Percentiles rank a stretch among this genome's conserved stretches.
Conservation (phyloP, 768 basidiomycete species). For the Boletus coccyginus region DNA sequence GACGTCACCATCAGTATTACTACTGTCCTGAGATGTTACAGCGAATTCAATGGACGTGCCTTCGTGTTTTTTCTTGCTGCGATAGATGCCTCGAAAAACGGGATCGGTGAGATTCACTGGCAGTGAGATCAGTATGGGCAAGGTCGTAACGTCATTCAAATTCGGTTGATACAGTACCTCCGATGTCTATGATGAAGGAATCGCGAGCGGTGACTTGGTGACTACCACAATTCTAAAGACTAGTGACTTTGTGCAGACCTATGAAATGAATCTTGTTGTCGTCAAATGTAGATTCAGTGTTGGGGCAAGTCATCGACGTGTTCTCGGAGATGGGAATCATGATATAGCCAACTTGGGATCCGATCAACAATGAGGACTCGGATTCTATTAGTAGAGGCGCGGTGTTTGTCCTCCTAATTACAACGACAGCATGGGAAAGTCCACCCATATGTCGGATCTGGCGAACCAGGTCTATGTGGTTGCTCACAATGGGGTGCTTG, state of each 20-base stretch:
- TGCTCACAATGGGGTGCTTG: no score
- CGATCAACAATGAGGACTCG: no score
- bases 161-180: constrained; percentile 26
- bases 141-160: not conserved
- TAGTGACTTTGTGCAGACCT: constrained; percentile 21
- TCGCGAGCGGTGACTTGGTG: not conserved
- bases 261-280: constrained; percentile 31
- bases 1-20: not conserved
- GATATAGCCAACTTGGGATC: no score
- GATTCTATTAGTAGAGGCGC: not conserved
- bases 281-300: not conserved
- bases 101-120: constrained; percentile 57
- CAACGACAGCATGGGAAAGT: no score
- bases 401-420: no score
- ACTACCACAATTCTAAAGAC: not conserved
- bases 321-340: not conserved
- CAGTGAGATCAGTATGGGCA: not conserved
- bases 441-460: no score
- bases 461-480: no score
- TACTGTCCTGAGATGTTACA: not conserved
- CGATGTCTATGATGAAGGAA: constrained; percentile 34
- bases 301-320: constrained; percentile 2
- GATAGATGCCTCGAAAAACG: constrained; percentile 52
- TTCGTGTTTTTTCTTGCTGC: constrained; percentile 48
- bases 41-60: constrained; percentile 29